Evolutionary conservation across 2,329 filamentous ascomycete species (phyloP).

Genomic region (Diaporthe nobilis): DNA sequence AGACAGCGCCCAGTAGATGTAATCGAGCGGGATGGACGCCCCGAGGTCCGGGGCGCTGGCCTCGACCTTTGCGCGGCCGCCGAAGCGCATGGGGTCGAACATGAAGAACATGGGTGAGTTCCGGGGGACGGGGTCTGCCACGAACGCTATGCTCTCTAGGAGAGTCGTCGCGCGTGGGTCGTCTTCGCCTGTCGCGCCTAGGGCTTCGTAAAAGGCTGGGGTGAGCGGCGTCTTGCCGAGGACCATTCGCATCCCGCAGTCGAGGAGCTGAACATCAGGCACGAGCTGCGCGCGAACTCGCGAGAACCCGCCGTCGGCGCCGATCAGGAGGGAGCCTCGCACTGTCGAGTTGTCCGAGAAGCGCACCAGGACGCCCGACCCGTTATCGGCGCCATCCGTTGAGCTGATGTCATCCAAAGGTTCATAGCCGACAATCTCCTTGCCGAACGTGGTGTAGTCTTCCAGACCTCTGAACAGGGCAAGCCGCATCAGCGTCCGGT

Average conservation of each 20-base stretch:
- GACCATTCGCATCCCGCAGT: slow-evolving; percentile 10
- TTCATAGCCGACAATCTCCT: slow-evolving; percentile 8
- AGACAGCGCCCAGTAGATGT: slow-evolving; percentile 2
- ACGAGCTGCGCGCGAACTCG: background rate
- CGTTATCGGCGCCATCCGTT: background rate
- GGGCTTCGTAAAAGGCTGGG: background rate
- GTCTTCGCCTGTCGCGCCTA: background rate
- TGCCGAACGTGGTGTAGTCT: slow-evolving; percentile 15
- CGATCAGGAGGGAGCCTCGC: slow-evolving; percentile 6
- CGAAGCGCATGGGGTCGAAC: slow-evolving; percentile 12
- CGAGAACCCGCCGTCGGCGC: slow-evolving; percentile 2
- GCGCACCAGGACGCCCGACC: background rate
- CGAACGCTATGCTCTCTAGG: background rate
- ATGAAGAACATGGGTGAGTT: slow-evolving; percentile 25
- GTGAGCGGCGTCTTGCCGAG: slow-evolving; percentile 24
- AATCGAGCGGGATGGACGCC: background rate
- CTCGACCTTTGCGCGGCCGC: background rate
- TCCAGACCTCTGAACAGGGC: slow-evolving; percentile 3
- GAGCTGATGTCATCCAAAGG: background rate
- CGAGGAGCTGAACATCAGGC: background rate
- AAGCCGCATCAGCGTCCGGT: slow-evolving; percentile 16
- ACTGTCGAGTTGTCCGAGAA: slow-evolving; percentile 2
- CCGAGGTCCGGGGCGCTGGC: background rate
- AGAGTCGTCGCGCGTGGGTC: slow-evolving; percentile 1
- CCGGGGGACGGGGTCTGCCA: background rate